Evolutionary conservation across 208 protist genomes (phyloP), one percentile per base, ranked within the genome.

Genomic region (Leptomonas pyrrhocoris): DNA sequence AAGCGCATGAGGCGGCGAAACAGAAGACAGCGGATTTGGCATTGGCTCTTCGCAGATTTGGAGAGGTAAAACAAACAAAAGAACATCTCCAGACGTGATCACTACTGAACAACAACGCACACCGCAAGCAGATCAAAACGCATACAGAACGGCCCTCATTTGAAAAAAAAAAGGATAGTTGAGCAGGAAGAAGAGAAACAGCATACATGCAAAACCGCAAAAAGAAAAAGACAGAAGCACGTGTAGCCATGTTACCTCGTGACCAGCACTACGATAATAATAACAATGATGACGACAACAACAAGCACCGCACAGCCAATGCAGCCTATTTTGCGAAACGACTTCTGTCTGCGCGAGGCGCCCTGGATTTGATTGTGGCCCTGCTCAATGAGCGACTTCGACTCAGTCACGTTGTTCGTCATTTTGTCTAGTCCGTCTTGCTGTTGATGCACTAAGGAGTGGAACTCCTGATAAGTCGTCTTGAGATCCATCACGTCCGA

Each of bases 401-500:
- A 80, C 55, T 85, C 77, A 25, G 64, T 49, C 16, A 92, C 84
- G 68, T 92, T 86, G 49, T 63, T 66, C 18, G 74, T 78, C 49
- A 92, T 74, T 19, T 38, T 69, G 58, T 93, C 84, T 21, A 95
- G 50, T 28, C 72, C 74, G 25, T 80, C 67, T 60, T 92, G 86
- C 65, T 95, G 90, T 45, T 92, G 77, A 48, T 88, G 76, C 50
- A 93, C 78, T 13, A 93, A 61, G 2, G 79, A 80, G 63, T 92
- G 68, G 31, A 93, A 95, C 72, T 95, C 87, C 18, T 89, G 83
- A 48, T 93, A 93, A 5, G 80, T 89, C 0, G 64, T 80, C 55
- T 87, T 87, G 13, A 95, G 73, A 36, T 95, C 90, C 62, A 81
- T 82, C 68, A 95, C 78, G 28, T 88, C 86, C 18, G 78, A 80